Percentiles rank a stretch among this genome's conserved stretches.
phyloP scores from a whole-genome alignment of 1,139 yeast genomes.

The Taphrina sp. region DNA sequence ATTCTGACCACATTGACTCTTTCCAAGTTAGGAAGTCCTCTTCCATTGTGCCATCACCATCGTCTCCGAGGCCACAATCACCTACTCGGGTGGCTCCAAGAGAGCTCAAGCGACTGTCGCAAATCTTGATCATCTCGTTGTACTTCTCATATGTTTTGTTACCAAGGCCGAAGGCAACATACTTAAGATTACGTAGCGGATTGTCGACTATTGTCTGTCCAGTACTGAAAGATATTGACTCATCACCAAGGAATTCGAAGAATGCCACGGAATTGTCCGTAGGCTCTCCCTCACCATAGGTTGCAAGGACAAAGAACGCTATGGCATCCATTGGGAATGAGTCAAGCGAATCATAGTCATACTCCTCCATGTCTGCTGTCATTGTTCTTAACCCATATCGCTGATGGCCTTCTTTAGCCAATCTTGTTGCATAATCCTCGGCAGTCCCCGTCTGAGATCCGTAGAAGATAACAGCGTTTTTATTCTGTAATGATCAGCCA shows the following conservation, averaged over 20 bases:
- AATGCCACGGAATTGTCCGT: conserved; percentile 88
- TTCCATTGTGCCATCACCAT: conserved; percentile 90
- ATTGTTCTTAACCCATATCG: conserved; percentile 78
- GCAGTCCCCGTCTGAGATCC: conserved; percentile 99
- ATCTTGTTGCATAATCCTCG: conserved; percentile 89
- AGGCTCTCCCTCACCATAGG: conserved; percentile 98
- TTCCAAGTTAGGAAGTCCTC: conserved; percentile 95
- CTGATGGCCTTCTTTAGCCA: conserved; percentile 81
- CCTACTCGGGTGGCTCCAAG: conserved; percentile 75
- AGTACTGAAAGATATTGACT: conserved; percentile 44
- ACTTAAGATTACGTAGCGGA: conserved; percentile 62
- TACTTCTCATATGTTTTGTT: conserved; percentile 89
- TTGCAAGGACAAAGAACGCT: conserved; percentile 76
- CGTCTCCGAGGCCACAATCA: conserved; percentile 85
- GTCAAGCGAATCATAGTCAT: conserved; percentile 74
- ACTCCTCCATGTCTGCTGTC: conserved; percentile 85
- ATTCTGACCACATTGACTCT: conserved; percentile 53
- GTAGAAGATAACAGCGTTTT: conserved; percentile 76
- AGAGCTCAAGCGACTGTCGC: conserved; percentile 52
- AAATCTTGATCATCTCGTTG: conserved; percentile 74
- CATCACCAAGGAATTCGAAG: conserved; percentile 47
- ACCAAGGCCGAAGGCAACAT: conserved; percentile 83
- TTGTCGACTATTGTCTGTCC: conserved; percentile 48
- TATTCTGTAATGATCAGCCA: conserved; percentile 44
- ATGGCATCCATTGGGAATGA: conserved; percentile 56